A percentile compares a stretch with the other conserved stretches of the same genome.
phyloP scores from a whole-genome alignment of 768 basidiomycete species.

The Amanita pallidorosea region DNA sequence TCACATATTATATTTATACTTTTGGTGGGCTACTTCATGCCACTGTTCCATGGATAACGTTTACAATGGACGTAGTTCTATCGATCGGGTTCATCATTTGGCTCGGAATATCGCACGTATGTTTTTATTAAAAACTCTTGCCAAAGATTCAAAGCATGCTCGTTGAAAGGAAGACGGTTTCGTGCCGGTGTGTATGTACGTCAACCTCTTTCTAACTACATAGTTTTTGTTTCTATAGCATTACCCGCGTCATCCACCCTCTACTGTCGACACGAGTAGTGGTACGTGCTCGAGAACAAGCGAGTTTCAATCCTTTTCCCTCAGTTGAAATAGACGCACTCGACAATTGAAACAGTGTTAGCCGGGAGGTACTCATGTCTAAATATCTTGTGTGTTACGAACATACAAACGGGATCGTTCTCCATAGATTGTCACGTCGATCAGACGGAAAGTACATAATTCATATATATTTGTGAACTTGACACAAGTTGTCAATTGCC shows the following conservation, averaged over 20 bases:
- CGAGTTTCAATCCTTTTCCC: background rate
- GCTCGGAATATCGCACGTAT: background rate
- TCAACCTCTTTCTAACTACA: background rate
- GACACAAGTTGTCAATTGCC: too few relatives aligned
- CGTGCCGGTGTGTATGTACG: background rate
- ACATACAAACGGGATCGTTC: too few relatives aligned
- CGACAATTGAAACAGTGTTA: background rate
- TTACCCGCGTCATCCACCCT: background rate
- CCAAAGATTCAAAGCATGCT: background rate
- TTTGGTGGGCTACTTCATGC: background rate
- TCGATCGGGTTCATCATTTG: background rate
- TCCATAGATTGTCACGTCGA: too few relatives aligned
- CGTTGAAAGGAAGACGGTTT: background rate
- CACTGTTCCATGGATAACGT: background rate
- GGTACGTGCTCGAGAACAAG: background rate
- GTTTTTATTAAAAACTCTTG: background rate
- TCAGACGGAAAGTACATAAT: too few relatives aligned
- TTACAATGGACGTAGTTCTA: background rate
- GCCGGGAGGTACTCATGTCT: background rate
- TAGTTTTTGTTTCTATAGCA: background rate
- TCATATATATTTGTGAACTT: too few relatives aligned
- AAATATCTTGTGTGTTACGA: too few relatives aligned
- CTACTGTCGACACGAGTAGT: slow-evolving; percentile 2
- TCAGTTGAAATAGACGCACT: background rate
- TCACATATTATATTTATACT: slow-evolving; percentile 2